Conservation (phyloP, 148 eudicot species). For the Simmondsia chinensis region DNA sequence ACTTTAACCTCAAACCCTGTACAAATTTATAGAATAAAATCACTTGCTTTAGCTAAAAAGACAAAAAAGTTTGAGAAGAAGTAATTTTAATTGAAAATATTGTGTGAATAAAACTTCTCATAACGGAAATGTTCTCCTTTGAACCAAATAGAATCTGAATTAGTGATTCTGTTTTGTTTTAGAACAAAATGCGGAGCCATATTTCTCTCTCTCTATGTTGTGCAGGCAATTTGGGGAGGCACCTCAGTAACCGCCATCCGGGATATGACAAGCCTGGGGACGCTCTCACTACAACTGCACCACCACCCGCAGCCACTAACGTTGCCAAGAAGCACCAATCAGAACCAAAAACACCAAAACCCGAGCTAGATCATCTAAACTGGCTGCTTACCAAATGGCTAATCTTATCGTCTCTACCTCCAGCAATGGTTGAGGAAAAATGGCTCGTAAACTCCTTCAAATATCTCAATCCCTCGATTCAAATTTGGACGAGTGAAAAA, state of each 20-base stretch:
- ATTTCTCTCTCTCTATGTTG: neutral
- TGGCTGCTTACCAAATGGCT: slow-evolving; percentile 87
- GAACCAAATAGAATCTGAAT: too few species aligned
- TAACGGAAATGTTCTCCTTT: too few species aligned
- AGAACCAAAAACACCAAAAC: slow-evolving; percentile 39
- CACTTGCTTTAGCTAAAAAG: too few species aligned
- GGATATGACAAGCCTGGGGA: slow-evolving; percentile 69
- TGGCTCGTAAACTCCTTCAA: slow-evolving; percentile 64
- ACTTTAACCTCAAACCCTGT: too few species aligned
- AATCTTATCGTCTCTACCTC: slow-evolving; percentile 56
- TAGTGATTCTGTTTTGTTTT: too few species aligned
- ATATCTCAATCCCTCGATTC: slow-evolving; percentile 54
- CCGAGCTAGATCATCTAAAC: slow-evolving; percentile 69
- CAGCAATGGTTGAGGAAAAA: slow-evolving; percentile 50
- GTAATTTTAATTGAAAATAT: too few species aligned
- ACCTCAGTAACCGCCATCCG: slow-evolving; percentile 82
- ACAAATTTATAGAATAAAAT: too few species aligned
- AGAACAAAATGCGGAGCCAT: too few species aligned
- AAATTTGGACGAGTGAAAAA: slow-evolving; percentile 66
- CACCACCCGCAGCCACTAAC: slow-evolving; percentile 26
- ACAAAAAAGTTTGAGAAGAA: too few species aligned
- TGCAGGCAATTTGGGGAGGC: slow-evolving; percentile 86
- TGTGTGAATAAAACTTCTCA: too few species aligned
- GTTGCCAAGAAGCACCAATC: slow-evolving; percentile 42
- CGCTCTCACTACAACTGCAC: slow-evolving; percentile 21